Percentiles rank a stretch among this genome's conserved stretches.
These are phyloP conservation scores for Myxozyma neglecta DNA, from an alignment of 805 yeast genomes.

Conservation along the genomic window DNA sequence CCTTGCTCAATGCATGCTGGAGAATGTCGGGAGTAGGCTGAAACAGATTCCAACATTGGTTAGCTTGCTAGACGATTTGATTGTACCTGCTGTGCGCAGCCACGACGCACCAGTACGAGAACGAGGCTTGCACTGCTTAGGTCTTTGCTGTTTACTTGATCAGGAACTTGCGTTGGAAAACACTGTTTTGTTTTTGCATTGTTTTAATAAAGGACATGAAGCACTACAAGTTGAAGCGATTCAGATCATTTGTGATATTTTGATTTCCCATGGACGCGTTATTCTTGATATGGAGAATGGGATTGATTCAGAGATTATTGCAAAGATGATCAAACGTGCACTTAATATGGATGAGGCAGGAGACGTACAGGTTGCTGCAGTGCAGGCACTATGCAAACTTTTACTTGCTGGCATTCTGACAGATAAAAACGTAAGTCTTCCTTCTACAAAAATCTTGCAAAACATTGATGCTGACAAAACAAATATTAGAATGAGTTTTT, in stretches of 20 bases:
- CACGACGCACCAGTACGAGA: slow-evolving; percentile 55
- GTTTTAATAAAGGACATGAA: slow-evolving; percentile 66
- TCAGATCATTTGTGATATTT: slow-evolving; percentile 71
- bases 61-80: slow-evolving; percentile 71
- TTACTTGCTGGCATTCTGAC: slow-evolving; percentile 72
- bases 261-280: slow-evolving; percentile 71
- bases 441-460: neutral
- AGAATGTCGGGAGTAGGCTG: slow-evolving; percentile 52
- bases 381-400: slow-evolving; percentile 82
- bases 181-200: slow-evolving; percentile 64
- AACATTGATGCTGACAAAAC: neutral
- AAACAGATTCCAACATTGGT: slow-evolving; percentile 64
- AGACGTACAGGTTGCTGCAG: slow-evolving; percentile 73
- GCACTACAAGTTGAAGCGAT: slow-evolving; percentile 61
- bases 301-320: slow-evolving; percentile 18
- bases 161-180: slow-evolving; percentile 61
- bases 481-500: neutral
- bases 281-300: slow-evolving; percentile 52
- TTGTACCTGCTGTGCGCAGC: slow-evolving; percentile 73
- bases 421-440: slow-evolving; percentile 53
- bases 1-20: slow-evolving; percentile 68
- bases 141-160: slow-evolving; percentile 75
- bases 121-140: slow-evolving; percentile 72
- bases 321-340: slow-evolving; percentile 40
- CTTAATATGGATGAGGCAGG: slow-evolving; percentile 46